phyloP scores from a whole-genome alignment of 2,329 filamentous ascomycete genomes.

The Pestalotiopsis sp. region DNA sequence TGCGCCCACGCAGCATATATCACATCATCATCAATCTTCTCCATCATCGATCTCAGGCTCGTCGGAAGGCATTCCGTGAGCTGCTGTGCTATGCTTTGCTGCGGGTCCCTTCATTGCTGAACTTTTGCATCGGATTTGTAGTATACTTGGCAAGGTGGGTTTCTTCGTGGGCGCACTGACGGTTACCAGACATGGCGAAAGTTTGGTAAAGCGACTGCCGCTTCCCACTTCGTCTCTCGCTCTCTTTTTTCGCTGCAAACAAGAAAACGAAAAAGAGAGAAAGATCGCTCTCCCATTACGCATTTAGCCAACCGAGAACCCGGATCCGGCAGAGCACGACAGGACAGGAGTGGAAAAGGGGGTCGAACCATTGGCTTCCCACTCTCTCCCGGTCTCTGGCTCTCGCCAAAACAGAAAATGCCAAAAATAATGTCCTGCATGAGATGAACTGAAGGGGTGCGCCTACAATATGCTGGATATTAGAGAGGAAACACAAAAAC shows the following conservation, averaged over 20 bases:
- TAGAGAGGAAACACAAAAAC: too few species aligned
- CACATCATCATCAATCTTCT: background rate
- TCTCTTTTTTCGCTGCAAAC: background rate
- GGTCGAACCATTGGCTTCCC: background rate
- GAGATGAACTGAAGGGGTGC: too few species aligned
- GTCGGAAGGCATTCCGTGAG: slow-evolving; percentile 1
- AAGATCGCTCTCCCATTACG: background rate
- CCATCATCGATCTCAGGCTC: background rate
- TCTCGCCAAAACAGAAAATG: background rate
- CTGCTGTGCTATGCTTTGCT: background rate
- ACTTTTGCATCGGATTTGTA: too few species aligned
- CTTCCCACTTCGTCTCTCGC: background rate
- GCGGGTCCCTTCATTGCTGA: background rate
- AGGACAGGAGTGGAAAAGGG: background rate
- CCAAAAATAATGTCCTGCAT: too few species aligned
- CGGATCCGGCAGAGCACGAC: slow-evolving; percentile 2
- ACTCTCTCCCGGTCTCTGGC: background rate
- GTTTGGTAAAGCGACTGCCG: background rate
- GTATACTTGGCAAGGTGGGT: background rate
- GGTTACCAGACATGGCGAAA: background rate
- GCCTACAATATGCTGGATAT: too few species aligned
- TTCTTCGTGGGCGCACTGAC: background rate
- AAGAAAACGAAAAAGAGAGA: too few species aligned
- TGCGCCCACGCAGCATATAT: background rate
- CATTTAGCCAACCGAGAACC: slow-evolving; percentile 8